Conservation (phyloP, 768 basidiomycete genomes). For the Clathrus columnatus region DNA sequence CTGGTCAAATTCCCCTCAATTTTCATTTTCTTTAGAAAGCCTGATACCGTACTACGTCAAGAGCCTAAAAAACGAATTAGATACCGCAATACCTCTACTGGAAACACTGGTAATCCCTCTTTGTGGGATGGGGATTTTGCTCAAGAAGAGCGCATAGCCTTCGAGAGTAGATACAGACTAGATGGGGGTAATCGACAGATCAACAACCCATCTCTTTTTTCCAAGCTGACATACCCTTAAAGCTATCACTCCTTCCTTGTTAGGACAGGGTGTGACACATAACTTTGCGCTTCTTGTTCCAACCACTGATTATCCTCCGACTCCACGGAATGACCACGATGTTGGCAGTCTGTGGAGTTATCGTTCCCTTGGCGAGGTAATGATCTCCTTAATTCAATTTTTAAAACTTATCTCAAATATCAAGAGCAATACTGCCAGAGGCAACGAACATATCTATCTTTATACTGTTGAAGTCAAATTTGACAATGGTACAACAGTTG, state of each 20-base stretch:
- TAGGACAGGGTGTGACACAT: not conserved
- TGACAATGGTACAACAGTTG: not conserved
- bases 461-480: slow-evolving; percentile 1
- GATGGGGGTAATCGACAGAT: not conserved
- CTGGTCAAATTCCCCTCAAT: too few relatives aligned
- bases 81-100: not conserved
- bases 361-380: too few relatives aligned
- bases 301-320: not conserved
- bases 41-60: too few relatives aligned
- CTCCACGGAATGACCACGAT: not conserved
- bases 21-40: too few relatives aligned
- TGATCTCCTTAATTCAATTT: not conserved
- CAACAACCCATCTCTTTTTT: not conserved
- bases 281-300: slow-evolving; percentile 1
- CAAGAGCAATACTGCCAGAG: not conserved
- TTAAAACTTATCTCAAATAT: not conserved
- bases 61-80: too few relatives aligned
- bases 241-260: too few relatives aligned
- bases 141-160: slow-evolving; percentile 1
- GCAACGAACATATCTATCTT: not conserved
- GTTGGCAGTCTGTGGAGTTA: not conserved
- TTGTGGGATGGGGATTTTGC: too few relatives aligned
- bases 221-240: not conserved
- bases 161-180: not conserved
- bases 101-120: too few relatives aligned